phyloP scores from a whole-genome alignment of 441 rosid species.

The Corymbia citriodora region DNA sequence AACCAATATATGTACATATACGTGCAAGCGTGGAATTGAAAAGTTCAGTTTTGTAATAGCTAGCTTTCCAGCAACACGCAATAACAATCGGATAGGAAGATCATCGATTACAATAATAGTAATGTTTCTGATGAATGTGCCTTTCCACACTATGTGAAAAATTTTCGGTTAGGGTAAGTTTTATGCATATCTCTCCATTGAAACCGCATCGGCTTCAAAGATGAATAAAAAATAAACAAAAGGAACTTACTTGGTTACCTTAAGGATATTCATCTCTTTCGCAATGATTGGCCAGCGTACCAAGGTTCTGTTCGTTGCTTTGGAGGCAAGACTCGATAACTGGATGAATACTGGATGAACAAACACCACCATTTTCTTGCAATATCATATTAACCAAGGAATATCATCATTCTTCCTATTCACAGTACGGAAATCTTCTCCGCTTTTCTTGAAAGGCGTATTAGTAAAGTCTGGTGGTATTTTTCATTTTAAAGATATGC shows the following conservation, averaged over 20 bases:
- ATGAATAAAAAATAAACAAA: no score
- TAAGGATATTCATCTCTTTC: background rate
- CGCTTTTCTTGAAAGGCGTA: background rate
- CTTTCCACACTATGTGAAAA: rapidly evolving
- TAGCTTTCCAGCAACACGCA: rapidly evolving
- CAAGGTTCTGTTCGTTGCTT: background rate
- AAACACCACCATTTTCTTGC: background rate
- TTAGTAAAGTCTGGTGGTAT: background rate
- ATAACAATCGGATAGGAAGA: background rate
- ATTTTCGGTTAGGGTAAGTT: background rate
- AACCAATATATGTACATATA: background rate
- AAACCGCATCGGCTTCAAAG: background rate
- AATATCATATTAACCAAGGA: background rate
- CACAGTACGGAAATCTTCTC: background rate
- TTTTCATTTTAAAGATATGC: background rate
- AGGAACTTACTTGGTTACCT: background rate
- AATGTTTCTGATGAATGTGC: rapidly evolving
- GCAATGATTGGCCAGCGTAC: background rate
- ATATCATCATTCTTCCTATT: background rate
- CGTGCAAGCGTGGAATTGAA: background rate
- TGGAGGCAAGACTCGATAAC: background rate
- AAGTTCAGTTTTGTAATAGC: background rate
- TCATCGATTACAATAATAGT: background rate
- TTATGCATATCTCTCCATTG: background rate
- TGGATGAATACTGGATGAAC: background rate